Conservation (phyloP, 495 filamentous ascomycete genomes). For the Penicillium maclennaniae region DNA sequence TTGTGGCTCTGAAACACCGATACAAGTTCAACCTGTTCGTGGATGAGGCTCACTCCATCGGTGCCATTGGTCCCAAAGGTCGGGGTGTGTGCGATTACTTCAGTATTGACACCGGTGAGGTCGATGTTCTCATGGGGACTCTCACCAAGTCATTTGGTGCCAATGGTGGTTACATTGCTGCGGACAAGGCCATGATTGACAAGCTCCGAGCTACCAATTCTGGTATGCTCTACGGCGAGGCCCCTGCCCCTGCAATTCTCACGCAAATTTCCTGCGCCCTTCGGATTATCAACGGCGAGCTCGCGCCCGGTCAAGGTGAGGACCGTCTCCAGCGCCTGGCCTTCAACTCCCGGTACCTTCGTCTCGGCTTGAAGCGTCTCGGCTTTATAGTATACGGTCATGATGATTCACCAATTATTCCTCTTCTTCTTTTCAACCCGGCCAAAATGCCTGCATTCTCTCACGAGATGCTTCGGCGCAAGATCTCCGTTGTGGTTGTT, state of each 20-base stretch:
- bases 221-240: constrained; percentile 81
- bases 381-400: constrained; percentile 96
- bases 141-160: constrained; percentile 98
- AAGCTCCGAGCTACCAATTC: constrained; percentile 84
- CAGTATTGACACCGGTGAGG: constrained; percentile 76
- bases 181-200: constrained; percentile 85
- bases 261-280: constrained; percentile 84
- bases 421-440: constrained; percentile 88
- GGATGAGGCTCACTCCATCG: constrained; percentile 95
- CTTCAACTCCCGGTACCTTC: constrained; percentile 97
- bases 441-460: constrained; percentile 98
- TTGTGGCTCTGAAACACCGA: constrained; percentile 79
- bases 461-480: constrained; percentile 94
- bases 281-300: constrained; percentile 80
- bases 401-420: constrained; percentile 96
- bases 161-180: constrained; percentile 94
- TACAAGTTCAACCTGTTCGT: constrained; percentile 97
- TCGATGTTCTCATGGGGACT: constrained; percentile 97
- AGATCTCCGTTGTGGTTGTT: constrained; percentile 97
- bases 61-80: constrained; percentile 82
- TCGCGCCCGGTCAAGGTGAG: constrained; percentile 86
- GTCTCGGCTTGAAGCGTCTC: constrained; percentile 92
- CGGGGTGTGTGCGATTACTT: constrained; percentile 98
- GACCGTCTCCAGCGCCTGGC: constrained; percentile 93
- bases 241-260: constrained; percentile 79